Evolutionary conservation across 192 early-diverging fungal genomes (phyloP), one percentile per base, ranked within the genome.

Genomic region (Diversispora eburnea): DNA sequence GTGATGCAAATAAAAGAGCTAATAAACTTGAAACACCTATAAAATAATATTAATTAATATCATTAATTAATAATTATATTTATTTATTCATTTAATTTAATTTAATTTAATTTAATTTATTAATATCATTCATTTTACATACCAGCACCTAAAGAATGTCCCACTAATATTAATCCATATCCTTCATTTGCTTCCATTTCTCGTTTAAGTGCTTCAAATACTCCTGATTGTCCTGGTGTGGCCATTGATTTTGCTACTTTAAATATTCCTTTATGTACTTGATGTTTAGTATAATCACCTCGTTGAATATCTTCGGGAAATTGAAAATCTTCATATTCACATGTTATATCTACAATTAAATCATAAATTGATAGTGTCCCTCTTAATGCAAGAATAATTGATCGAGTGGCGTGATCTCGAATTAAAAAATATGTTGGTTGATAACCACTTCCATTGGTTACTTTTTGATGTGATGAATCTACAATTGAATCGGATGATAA

Each of bases 111-210:
- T 59, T 8, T 9, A 6, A 63, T 63, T 15, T 63, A 49, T 22
- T 69, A 33, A 41, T 0, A 55, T 42, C 55, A 19, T 8, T 43
- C 39, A 42, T 12, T 56, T 22, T 48, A 72, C 58, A 33, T 79
- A n/a, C 80, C 84, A 1, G 84, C 84, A 9, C 84, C 84, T n/a
- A 85, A 70, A 0, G 80, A 82, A 71, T 85, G 84, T 5, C 84
- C 84, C 17, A 83, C 77, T 61, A 85, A 59, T 8, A 82, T 69
- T 20, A 85, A 48, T 10, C 79, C 81, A 58, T 84, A 84, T 3
- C 52, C 82, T 8, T 79, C 79, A 45, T 83, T 76, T 0, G 75
- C 70, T 51, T 77, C 76, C 47, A 85, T 43, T 22, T 81, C 82
- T 4, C 75, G 75, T 46, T 80, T 84, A 48, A 85, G 57, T 33